Conservation (phyloP, 2,329 filamentous ascomycete species). For the Neofusicoccum laricinum region DNA sequence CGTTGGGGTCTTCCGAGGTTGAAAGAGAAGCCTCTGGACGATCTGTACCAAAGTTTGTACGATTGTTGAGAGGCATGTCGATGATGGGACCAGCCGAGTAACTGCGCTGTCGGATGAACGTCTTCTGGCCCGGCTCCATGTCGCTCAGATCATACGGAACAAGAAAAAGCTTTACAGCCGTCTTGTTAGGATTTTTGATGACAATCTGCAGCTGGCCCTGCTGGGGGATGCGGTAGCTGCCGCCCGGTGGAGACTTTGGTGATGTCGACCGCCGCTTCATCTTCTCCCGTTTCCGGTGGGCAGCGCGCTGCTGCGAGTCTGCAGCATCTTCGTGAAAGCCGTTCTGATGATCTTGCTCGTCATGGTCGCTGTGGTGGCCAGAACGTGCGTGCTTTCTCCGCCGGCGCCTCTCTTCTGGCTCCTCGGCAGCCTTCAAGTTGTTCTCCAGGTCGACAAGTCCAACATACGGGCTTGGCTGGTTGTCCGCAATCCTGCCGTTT, state of each 20-base stretch:
- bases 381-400: slow-evolving; percentile 33
- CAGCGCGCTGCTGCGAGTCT: slow-evolving; percentile 29
- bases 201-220: slow-evolving; percentile 94
- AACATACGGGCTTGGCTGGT: slow-evolving; percentile 94
- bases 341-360: slow-evolving; percentile 22
- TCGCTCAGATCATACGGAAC: slow-evolving; percentile 88
- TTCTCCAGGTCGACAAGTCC: slow-evolving; percentile 90
- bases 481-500: slow-evolving; percentile 65
- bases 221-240: slow-evolving; percentile 90
- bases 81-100: slow-evolving; percentile 81
- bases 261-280: slow-evolving; percentile 55
- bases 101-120: slow-evolving; percentile 89
- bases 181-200: slow-evolving; percentile 98
- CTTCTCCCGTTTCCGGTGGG: slow-evolving; percentile 49
- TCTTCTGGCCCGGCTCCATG: slow-evolving; percentile 93
- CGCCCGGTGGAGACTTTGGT: slow-evolving; percentile 68
- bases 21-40: slow-evolving; percentile 52
- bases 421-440: slow-evolving; percentile 57
- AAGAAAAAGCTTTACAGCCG: slow-evolving; percentile 91
- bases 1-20: slow-evolving; percentile 50
- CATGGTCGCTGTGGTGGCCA: slow-evolving; percentile 30
- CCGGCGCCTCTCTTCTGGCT: slow-evolving; percentile 39
- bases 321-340: not conserved
- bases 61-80: slow-evolving; percentile 58
- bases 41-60: slow-evolving; percentile 51